Evolutionary conservation across 768 basidiomycete species (phyloP).

Genomic region (Epithele typhae): DNA sequence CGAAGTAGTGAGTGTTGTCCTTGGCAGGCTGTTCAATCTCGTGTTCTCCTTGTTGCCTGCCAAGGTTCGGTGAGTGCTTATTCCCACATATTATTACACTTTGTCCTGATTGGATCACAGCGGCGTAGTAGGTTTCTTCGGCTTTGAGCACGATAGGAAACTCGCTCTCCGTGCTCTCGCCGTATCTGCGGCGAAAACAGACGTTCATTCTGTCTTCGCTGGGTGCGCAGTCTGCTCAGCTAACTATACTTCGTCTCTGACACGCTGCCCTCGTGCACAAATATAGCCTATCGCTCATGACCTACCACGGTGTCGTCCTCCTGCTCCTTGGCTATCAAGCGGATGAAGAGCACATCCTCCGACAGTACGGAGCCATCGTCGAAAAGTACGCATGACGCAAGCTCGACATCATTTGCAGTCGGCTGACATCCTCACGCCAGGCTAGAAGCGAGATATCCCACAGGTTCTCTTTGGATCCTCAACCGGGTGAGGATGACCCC

Average conservation of each 20-base stretch:
- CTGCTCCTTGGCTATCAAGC: slow-evolving; percentile 74
- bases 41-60: slow-evolving; percentile 75
- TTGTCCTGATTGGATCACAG: slow-evolving; percentile 32
- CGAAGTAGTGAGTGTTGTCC: slow-evolving; percentile 17
- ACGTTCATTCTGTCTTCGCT: slow-evolving; percentile 74
- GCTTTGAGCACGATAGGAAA: slow-evolving; percentile 68
- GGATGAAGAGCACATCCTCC: slow-evolving; percentile 59
- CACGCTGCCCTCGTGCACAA: background rate
- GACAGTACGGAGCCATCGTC: slow-evolving; percentile 60
- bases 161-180: slow-evolving; percentile 66
- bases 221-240: slow-evolving; percentile 42
- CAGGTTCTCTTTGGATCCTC: slow-evolving; percentile 69
- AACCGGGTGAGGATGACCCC: slow-evolving; percentile 46
- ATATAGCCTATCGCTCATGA: slow-evolving; percentile 70
- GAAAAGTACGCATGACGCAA: slow-evolving; percentile 45
- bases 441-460: slow-evolving; percentile 44
- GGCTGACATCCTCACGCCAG: background rate
- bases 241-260: background rate
- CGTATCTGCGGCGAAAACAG: slow-evolving; percentile 59
- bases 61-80: slow-evolving; percentile 51
- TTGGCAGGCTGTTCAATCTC: slow-evolving; percentile 73
- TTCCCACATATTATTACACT: background rate
- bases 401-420: too few species aligned
- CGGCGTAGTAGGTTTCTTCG: slow-evolving; percentile 68
- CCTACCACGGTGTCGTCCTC: slow-evolving; percentile 69